A percentile compares a stretch with the other conserved stretches of the same genome.
These are phyloP conservation scores for Boletus rubroflammeus DNA, from an alignment of 768 basidiomycete species.

Conservation along the genomic window DNA sequence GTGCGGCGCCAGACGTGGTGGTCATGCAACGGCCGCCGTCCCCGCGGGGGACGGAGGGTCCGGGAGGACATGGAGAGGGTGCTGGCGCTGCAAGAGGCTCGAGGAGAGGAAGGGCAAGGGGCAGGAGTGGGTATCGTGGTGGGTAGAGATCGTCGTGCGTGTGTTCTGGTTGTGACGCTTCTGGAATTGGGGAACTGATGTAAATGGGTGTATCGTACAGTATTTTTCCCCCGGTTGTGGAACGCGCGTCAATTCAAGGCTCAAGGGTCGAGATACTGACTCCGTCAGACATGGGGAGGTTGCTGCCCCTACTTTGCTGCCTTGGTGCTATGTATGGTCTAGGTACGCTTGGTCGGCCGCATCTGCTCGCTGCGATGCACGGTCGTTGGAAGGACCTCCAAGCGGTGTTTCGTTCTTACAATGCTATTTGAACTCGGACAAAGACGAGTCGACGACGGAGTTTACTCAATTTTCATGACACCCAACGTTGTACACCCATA, in stretches of 20 bases:
- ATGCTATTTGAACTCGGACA: not conserved
- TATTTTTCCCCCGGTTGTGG: too few species aligned
- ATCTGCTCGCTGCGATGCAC: not conserved
- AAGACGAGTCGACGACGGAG: not conserved
- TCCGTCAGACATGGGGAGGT: not conserved
- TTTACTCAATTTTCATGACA: not conserved
- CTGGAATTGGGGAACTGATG: not conserved
- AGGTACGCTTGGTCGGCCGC: not conserved
- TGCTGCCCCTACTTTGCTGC: not conserved
- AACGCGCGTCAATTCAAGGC: not conserved
- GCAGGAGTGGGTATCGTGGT: slow-evolving; percentile 31
- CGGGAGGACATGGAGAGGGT: not conserved
- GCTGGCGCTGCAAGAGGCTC: slow-evolving; percentile 10
- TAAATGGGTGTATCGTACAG: not conserved
- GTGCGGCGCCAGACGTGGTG: slow-evolving; percentile 1
- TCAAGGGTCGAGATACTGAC: not conserved
- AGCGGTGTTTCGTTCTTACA: not conserved
- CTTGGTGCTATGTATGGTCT: not conserved
- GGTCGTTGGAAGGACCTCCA: not conserved
- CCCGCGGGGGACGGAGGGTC: slow-evolving; percentile 4
- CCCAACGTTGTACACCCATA: not conserved
- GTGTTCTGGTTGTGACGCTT: not conserved
- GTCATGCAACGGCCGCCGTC: slow-evolving; percentile 12
- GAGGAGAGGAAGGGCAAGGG: slow-evolving; percentile 30
- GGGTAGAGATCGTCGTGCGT: slow-evolving; percentile 13